Base-by-base conservation (phyloP, 2,329 filamentous ascomycete species). In the Xylariaceae sp. region DNA sequence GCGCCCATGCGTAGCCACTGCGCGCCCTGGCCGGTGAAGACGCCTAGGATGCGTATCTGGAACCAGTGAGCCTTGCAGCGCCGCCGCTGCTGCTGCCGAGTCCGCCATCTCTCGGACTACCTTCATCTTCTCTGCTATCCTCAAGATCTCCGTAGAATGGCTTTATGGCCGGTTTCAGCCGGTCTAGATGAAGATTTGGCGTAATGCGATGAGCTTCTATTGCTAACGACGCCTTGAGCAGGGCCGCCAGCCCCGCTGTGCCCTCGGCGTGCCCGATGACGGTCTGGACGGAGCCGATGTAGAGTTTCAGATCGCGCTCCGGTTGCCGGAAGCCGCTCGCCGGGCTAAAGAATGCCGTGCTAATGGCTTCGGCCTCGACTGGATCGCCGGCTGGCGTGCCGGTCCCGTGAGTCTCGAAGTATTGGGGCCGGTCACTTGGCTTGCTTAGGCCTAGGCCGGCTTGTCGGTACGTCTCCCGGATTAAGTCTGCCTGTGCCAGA, bases 401-500 rank as follows among this genome's bases (percentile, higher is more conserved):
- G 0, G 64, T 65, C 1, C 61, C 45, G 23, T 50, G 45, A 19
- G 37, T 43, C 18, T 50, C 47, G 6, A 48, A 31, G 22, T 41
- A 43, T 38, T 68, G 65, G 31, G 60, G 64, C 6, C 57, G 55
- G 29, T 65, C 57, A 3, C 47, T 37, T 1, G 50, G 45, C 5
- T 30, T 31, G 3, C 16, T 27, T 0, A 56, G 42, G 33, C 69
- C 56, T 2, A 67, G 54, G 2, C 61, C 70, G 0, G 67, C 54
- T 5, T 49, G 52, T 2, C 28, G 37, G 42, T 75, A 75, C 0
- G 64, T 67, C 5, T 53, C 49, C 25, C 52, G 52, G 36, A 73
- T 72, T 1, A 72, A 46, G 0, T 34, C 38, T 1, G 58, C 53
- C 44, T 75, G 72, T 1, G 68, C 63, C 3, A 48, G 35, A 1